Evolutionary conservation across 768 basidiomycete genomes (phyloP).

Genomic region (Pisolithus marmoratus): DNA sequence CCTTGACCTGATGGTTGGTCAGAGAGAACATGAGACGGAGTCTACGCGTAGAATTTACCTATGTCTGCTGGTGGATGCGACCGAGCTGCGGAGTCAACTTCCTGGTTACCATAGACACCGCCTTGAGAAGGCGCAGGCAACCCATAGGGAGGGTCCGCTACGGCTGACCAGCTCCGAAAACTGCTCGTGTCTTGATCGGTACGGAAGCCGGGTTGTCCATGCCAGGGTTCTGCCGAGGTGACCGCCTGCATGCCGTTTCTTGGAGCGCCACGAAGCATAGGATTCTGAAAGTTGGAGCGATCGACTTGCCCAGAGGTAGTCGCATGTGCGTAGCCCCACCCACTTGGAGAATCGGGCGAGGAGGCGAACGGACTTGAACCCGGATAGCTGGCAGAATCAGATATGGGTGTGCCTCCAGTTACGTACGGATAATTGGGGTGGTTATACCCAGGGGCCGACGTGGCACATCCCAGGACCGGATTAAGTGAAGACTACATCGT

Average conservation of each 20-base stretch:
- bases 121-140: constrained; percentile 21
- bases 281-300: constrained; percentile 41
- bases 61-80: constrained; percentile 31
- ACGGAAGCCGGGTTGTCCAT: constrained; percentile 19
- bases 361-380: constrained; percentile 37
- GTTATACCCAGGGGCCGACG: constrained; percentile 33
- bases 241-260: constrained; percentile 17
- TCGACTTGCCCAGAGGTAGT: constrained; percentile 23
- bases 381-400: constrained; percentile 39
- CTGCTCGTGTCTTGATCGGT: constrained; percentile 28
- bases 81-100: constrained; percentile 38
- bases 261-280: constrained; percentile 38
- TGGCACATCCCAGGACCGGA: constrained; percentile 32
- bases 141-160: constrained; percentile 34
- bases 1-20: constrained; percentile 11
- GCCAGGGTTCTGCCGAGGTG: constrained; percentile 18
- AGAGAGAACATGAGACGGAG: constrained; percentile 12
- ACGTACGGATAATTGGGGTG: constrained; percentile 41
- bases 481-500: constrained; percentile 25
- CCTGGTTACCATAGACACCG: constrained; percentile 20
- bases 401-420: constrained; percentile 33
- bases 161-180: constrained; percentile 45
- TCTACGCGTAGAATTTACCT: constrained; percentile 31
- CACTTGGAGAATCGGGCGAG: constrained; percentile 39
- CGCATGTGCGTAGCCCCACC: constrained; percentile 49